Percentiles rank a stretch among this genome's conserved stretches.
phyloP scores from a whole-genome alignment of 2,329 filamentous ascomycete species.

The Didymellaceae sp. region DNA sequence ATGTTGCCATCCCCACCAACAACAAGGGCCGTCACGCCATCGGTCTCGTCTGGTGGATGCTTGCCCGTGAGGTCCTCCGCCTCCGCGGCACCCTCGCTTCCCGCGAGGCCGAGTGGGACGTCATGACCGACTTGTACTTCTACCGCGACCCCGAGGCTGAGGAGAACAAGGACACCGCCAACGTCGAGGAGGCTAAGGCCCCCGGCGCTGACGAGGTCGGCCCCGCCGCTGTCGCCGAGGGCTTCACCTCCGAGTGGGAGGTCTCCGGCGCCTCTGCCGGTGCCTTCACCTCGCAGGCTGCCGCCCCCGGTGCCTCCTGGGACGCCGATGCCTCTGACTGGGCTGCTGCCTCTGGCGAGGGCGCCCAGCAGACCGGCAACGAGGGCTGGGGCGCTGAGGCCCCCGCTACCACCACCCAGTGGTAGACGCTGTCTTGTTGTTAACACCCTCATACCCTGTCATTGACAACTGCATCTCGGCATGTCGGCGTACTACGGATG shows the following conservation, averaged over 20 bases:
- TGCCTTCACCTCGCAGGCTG: slow-evolving; percentile 64
- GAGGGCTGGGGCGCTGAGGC: slow-evolving; percentile 59
- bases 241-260: slow-evolving; percentile 88
- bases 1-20: slow-evolving; percentile 99
- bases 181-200: slow-evolving; percentile 83
- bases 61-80: slow-evolving; percentile 98
- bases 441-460: slow-evolving; percentile 44
- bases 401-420: slow-evolving; percentile 47
- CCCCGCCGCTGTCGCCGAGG: slow-evolving; percentile 76
- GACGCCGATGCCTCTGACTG: slow-evolving; percentile 72
- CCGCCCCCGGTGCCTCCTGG: slow-evolving; percentile 67
- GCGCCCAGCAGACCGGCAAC: slow-evolving; percentile 51
- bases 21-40: slow-evolving; percentile 99
- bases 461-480: slow-evolving; percentile 24
- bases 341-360: slow-evolving; percentile 65
- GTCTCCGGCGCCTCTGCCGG: slow-evolving; percentile 69
- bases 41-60: slow-evolving; percentile 98
- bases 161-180: slow-evolving; percentile 92
- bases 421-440: slow-evolving; percentile 49
- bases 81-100: slow-evolving; percentile 95
- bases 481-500: slow-evolving; percentile 39
- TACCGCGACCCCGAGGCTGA: slow-evolving; percentile 99
- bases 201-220: slow-evolving; percentile 85
- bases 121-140: slow-evolving; percentile 99
- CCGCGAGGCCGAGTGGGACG: slow-evolving; percentile 97